Percentiles rank a stretch among this genome's conserved stretches.
These are phyloP conservation scores for Madurella fahalii DNA, from an alignment of 2,329 filamentous ascomycete species.

Conservation along the genomic window DNA sequence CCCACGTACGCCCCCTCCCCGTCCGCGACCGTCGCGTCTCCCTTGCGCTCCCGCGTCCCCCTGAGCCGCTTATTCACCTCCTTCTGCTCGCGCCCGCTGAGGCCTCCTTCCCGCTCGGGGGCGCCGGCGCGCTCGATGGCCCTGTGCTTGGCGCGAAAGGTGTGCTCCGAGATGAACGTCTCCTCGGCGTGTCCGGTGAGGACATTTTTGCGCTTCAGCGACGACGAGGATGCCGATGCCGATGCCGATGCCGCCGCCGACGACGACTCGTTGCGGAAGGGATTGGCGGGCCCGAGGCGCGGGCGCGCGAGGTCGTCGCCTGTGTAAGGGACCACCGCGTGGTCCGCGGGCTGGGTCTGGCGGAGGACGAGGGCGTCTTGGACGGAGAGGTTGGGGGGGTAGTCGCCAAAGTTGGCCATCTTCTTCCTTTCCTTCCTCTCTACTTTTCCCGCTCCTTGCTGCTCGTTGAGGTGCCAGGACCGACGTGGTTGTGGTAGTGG, in stretches of 20 bases:
- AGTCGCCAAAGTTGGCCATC: conserved; percentile 61
- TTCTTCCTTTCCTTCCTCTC: neutral
- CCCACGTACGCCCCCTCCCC: conserved; percentile 87
- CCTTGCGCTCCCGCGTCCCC: conserved; percentile 78
- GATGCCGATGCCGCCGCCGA: conserved; percentile 26
- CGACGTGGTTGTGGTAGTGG: neutral
- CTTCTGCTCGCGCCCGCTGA: conserved; percentile 58
- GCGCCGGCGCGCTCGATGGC: conserved; percentile 68
- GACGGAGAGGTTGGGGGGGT: conserved; percentile 62
- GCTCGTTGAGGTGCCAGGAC: neutral
- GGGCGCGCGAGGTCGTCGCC: conserved; percentile 67
- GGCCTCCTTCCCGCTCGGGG: conserved; percentile 49
- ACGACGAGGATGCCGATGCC: conserved; percentile 20
- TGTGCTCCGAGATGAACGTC: conserved; percentile 82
- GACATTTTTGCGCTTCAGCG: conserved; percentile 74
- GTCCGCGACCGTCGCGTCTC: conserved; percentile 77
- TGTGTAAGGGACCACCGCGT: conserved; percentile 62
- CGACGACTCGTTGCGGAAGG: conserved; percentile 60
- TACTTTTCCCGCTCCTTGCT: too few species aligned
- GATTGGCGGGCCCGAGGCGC: conserved; percentile 66
- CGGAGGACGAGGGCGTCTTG: conserved; percentile 60
- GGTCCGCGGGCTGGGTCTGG: conserved; percentile 51
- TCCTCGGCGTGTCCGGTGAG: conserved; percentile 85
- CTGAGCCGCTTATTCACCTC: conserved; percentile 65
- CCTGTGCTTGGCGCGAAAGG: conserved; percentile 82